Conservation (phyloP, 176 grass and related monocot genomes). For the Avena eriantha region DNA sequence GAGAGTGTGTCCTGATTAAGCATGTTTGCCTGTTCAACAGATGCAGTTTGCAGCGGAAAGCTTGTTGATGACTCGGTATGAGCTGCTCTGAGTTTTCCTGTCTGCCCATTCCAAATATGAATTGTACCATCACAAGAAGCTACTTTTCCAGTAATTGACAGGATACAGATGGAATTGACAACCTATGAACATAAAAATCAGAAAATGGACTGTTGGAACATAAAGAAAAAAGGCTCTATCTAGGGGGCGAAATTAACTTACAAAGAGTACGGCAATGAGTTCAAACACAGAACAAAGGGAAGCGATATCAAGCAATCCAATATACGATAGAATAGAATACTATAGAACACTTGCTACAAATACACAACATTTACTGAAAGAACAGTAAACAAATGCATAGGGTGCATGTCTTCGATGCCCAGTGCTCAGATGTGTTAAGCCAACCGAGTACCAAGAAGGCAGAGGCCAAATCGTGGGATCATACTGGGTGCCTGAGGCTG, state of each 20-base stretch:
- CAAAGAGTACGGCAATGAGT: constrained; percentile 23
- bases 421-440: neutral
- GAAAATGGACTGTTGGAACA: constrained; percentile 21
- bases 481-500: neutral
- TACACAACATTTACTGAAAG: constrained; percentile 10
- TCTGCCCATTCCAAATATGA: constrained; percentile 92
- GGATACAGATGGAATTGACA: constrained; percentile 75
- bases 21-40: constrained; percentile 79
- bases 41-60: constrained; percentile 62
- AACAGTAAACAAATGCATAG: constrained; percentile 4
- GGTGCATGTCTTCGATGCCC: neutral
- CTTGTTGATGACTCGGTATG: constrained; percentile 69
- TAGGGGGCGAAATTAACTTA: constrained; percentile 7
- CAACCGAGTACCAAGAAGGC: neutral
- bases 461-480: neutral
- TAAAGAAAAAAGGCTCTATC: constrained; percentile 4
- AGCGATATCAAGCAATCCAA: constrained; percentile 13
- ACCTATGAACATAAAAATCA: constrained; percentile 60
- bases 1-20: constrained; percentile 82
- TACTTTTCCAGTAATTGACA: constrained; percentile 77
- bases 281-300: constrained; percentile 30
- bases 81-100: constrained; percentile 83
- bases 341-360: neutral
- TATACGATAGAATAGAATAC: constrained; percentile 5
- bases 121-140: constrained; percentile 98